phyloP scores from a whole-genome alignment of 2,329 filamentous ascomycete species.

The Phyllosticta capitalensis region DNA sequence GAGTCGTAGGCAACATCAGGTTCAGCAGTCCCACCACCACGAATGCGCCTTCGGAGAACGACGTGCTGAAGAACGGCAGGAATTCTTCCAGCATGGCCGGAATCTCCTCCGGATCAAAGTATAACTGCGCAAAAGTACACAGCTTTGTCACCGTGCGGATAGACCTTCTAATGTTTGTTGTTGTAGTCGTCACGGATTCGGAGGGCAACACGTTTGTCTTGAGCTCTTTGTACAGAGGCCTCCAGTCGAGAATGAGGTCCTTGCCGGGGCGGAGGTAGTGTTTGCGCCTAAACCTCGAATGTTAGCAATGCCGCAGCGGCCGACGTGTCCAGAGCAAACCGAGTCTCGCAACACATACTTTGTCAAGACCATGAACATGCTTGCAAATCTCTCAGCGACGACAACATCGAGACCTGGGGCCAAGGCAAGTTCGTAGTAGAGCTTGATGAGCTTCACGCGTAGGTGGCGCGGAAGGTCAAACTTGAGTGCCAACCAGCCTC shows the following conservation, averaged over 20 bases:
- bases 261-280: conserved; percentile 88
- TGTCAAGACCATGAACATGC: conserved; percentile 94
- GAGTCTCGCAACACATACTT: conserved; percentile 52
- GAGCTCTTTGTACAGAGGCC: conserved; percentile 82
- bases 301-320: not conserved
- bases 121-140: conserved; percentile 80
- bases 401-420: conserved; percentile 78
- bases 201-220: conserved; percentile 82
- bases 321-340: not conserved
- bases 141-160: conserved; percentile 74
- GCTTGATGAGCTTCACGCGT: conserved; percentile 70
- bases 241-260: conserved; percentile 89
- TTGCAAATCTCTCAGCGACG: conserved; percentile 81
- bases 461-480: conserved; percentile 87
- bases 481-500: conserved; percentile 92
- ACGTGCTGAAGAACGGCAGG: conserved; percentile 69
- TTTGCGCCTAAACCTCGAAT: conserved; percentile 58
- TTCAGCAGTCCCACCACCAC: conserved; percentile 86
- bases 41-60: conserved; percentile 83
- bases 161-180: conserved; percentile 54
- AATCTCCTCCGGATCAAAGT: conserved; percentile 83
- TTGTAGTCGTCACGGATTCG: conserved; percentile 59
- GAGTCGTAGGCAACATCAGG: conserved; percentile 74
- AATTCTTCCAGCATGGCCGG: conserved; percentile 54
- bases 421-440: conserved; percentile 90